These are phyloP conservation scores for Acacia confusa DNA, from an alignment of 306 rosid species.

Conservation along the genomic window DNA sequence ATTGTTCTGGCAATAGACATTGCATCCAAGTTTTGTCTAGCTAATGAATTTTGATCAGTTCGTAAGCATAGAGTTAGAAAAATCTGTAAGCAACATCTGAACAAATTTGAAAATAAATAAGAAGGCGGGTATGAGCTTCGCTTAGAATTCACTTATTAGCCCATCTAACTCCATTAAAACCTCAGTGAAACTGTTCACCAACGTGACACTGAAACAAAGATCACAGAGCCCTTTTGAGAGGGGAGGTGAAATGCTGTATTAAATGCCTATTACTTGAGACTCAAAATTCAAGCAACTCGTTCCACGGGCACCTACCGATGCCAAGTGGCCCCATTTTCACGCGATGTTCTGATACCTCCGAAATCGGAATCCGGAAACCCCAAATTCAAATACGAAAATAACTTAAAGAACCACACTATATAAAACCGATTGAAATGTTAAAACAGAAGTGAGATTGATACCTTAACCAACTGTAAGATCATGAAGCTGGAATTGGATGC, in stretches of 20 bases:
- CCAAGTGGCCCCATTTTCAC: constrained; percentile 45
- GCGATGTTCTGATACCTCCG: constrained; percentile 34
- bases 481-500: background rate
- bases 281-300: constrained; percentile 46
- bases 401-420: background rate
- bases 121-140: constrained; percentile 42
- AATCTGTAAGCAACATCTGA: constrained; percentile 26
- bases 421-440: background rate
- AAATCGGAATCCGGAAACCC: constrained; percentile 33
- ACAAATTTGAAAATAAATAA: background rate
- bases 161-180: constrained; percentile 44
- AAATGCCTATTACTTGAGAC: constrained; percentile 37
- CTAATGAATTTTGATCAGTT: constrained; percentile 11
- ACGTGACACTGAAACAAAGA: background rate
- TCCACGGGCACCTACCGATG: constrained; percentile 47
- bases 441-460: background rate
- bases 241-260: background rate
- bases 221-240: constrained; percentile 11
- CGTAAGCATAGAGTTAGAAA: constrained; percentile 26
- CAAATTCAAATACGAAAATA: constrained; percentile 24
- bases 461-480: constrained; percentile 2
- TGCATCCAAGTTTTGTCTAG: constrained; percentile 15
- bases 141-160: constrained; percentile 62
- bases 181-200: constrained; percentile 22
- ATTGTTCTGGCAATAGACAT: constrained; percentile 17